Evolutionary conservation across 169 alveolate species (phyloP).

Genomic region (Plasmodium relictum): DNA sequence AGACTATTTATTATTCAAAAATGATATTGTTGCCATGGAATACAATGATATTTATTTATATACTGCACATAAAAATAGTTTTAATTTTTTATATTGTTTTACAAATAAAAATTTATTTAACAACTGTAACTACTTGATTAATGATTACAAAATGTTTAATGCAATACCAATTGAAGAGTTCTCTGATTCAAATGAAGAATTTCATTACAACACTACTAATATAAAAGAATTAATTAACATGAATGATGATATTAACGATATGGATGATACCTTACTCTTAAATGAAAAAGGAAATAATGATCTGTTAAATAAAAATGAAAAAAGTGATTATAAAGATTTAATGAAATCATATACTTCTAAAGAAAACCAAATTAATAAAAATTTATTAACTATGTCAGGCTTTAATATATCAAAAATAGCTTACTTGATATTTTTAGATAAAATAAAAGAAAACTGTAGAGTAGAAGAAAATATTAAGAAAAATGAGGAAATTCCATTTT

Average conservation of each 20-base stretch:
- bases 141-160: constrained; percentile 44
- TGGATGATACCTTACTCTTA: not conserved
- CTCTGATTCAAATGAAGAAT: constrained; percentile 10
- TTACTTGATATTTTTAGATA: constrained; percentile 54
- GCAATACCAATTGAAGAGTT: constrained; percentile 57
- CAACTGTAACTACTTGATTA: constrained; percentile 36
- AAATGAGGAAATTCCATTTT: constrained; percentile 67
- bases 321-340: constrained; percentile 10
- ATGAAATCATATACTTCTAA: constrained; percentile 48
- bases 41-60: constrained; percentile 54
- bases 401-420: constrained; percentile 67
- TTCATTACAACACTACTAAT: not conserved
- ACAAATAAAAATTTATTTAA: constrained; percentile 71
- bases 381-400: constrained; percentile 71
- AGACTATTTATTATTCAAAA: constrained; percentile 49
- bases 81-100: constrained; percentile 34
- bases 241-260: not conserved
- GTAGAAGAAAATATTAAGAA: constrained; percentile 63
- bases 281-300: not conserved
- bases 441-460: constrained; percentile 64
- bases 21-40: constrained; percentile 28
- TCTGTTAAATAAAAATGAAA: not conserved
- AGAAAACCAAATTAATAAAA: constrained; percentile 59
- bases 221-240: constrained; percentile 11
- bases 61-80: constrained; percentile 30